Evolutionary conservation across 768 basidiomycete genomes (phyloP), one percentile per base, ranked within the genome.

Genomic region (Coprinopsis strossmayeri): DNA sequence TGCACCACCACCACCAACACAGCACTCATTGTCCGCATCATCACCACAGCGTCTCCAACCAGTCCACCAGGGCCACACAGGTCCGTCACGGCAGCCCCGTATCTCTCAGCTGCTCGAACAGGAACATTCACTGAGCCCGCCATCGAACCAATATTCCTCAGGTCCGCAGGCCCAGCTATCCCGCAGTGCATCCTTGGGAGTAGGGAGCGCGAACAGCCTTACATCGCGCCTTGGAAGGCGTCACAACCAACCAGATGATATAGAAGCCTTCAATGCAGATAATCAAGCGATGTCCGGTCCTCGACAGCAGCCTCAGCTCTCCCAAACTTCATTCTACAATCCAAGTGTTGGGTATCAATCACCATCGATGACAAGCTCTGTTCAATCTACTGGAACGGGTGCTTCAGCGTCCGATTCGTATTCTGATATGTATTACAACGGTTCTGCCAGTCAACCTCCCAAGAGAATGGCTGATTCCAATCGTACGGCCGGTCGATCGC

Each of bases 181-280:
- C 15, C 77, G 86, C 55, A 87, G 84, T 64, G 69, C 82, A 45
- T 89, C 87, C 39, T 61, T 87, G 46, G 76, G 80, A 42, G 74
- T 69, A 34, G 70, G 69, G 35, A 65, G 73, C 45, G 66, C 65
- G 60, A 59, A 58, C 55, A 64, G 57, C 48, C 26, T 61, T 35
- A 54, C 64, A 28, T 54, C 70, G 48, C 62, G 77, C 41, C 63
- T 77, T 50, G 75, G 66, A 26, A 76, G 82, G 54, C 80, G 83
- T 57, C 84, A 81, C 59, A 84, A 83, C 63, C 74, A 81, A 53
- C 76, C 76, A 49, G 84, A 85, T 54, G 84, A 86, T 68, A 65
- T 85, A 35, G 84, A 87, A 53, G 71, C 72, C 45, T 72, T 70
- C 57, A 62, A 54, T 55, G 54, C 66, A 43, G 72, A 72, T 55